These are phyloP conservation scores for Alternaria sp. DNA, from an alignment of 2,329 filamentous ascomycete species.

Conservation along the genomic window DNA sequence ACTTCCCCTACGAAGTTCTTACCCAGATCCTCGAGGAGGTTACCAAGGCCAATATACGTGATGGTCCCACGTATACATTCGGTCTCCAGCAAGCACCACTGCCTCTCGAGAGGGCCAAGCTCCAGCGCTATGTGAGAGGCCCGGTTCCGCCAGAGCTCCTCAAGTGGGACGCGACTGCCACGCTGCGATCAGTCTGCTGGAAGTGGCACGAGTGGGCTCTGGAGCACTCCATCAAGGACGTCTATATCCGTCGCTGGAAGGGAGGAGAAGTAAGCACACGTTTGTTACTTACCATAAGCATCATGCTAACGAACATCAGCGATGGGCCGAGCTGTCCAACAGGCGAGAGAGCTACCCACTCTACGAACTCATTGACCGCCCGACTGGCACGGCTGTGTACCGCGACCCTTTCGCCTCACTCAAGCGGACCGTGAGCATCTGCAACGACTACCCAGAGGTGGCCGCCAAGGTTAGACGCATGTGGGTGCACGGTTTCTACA, in stretches of 20 bases:
- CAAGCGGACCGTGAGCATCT: constrained; percentile 58
- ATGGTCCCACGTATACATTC: constrained; percentile 62
- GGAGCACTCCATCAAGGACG: constrained; percentile 59
- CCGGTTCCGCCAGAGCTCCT: constrained; percentile 61
- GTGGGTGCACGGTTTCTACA: constrained; percentile 66
- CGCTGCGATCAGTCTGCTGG: constrained; percentile 60
- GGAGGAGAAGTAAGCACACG: constrained; percentile 51
- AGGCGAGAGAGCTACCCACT: constrained; percentile 56
- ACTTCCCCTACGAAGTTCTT: constrained; percentile 63
- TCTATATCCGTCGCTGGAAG: constrained; percentile 63
- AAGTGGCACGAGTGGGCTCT: constrained; percentile 64
- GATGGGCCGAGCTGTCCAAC: constrained; percentile 60
- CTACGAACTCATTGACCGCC: constrained; percentile 60
- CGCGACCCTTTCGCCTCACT: constrained; percentile 62
- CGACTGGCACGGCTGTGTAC: constrained; percentile 60
- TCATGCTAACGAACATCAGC: constrained; percentile 47
- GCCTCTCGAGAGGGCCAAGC: constrained; percentile 55
- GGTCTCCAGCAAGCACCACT: constrained; percentile 61
- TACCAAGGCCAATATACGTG: constrained; percentile 57
- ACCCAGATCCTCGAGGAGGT: constrained; percentile 61
- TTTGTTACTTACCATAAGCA: not conserved
- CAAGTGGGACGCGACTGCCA: constrained; percentile 61
- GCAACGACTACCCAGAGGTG: constrained; percentile 56
- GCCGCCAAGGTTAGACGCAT: constrained; percentile 61
- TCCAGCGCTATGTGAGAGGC: constrained; percentile 62